Conservation (phyloP, 108 stramenopile species). For the Craspedostauros australis region DNA sequence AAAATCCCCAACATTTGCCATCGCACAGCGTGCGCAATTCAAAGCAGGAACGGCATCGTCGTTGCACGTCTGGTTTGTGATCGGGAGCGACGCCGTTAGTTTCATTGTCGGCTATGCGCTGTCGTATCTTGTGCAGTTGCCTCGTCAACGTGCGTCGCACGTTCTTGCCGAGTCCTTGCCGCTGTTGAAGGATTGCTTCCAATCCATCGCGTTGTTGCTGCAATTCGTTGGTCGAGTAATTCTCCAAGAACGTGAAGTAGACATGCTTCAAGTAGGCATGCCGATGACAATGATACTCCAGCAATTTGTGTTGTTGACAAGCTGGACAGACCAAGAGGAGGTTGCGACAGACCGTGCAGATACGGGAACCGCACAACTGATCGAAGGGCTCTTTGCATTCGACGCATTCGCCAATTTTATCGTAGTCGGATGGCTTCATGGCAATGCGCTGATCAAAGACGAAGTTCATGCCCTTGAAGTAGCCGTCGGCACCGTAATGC, state of each 20-base stretch:
- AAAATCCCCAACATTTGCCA: constrained; percentile 79
- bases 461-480: constrained; percentile 89
- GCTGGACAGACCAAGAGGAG: constrained; percentile 53
- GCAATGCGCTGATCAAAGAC: constrained; percentile 88
- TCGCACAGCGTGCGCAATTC: constrained; percentile 52
- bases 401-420: constrained; percentile 25
- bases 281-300: constrained; percentile 68
- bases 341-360: constrained; percentile 76
- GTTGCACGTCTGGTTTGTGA: constrained; percentile 33
- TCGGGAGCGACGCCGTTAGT: constrained; percentile 19
- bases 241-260: constrained; percentile 73
- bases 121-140: constrained; percentile 60
- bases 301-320: constrained; percentile 29
- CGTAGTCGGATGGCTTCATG: constrained; percentile 32
- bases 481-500: constrained; percentile 67
- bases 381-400: constrained; percentile 53
- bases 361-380: constrained; percentile 51
- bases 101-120: constrained; percentile 28
- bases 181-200: constrained; percentile 14
- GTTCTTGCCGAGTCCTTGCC: constrained; percentile 39
- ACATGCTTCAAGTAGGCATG: constrained; percentile 58
- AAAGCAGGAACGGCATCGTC: constrained; percentile 61
- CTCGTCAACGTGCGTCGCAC: constrained; percentile 49
- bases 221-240: constrained; percentile 41
- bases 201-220: constrained; percentile 29